Base-by-base conservation (phyloP, 306 rosid genomes). In the Cucurbita maxima region DNA sequence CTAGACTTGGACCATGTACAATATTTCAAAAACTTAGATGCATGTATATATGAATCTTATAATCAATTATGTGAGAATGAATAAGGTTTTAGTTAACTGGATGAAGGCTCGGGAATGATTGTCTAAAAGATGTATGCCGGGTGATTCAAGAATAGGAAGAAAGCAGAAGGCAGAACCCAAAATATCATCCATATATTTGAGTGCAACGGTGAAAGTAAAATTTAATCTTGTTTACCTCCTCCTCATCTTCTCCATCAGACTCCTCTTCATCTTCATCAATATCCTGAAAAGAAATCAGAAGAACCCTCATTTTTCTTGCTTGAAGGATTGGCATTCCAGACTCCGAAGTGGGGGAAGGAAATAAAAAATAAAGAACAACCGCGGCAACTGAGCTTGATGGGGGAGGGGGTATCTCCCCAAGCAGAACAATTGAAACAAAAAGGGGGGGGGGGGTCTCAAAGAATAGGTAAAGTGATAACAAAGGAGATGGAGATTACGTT, bases 221-320 rank as follows among this genome's bases (percentile, higher is more conserved):
- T 10, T 37, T 51, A 15, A 40, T 62, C 11, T 19, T 44, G 5
- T 11, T 59, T 80, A 83, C 92, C 87, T 78, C 82, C 15, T 80
- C 86, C 15, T 80, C 86, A 15, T 76, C 88, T 55, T 84, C 87
- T 13, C 79, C 82, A 59, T 85, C 88, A 71, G 84, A 74, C 14
- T 78, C 86, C 79, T 85, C 92, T 77, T 87, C 92, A 69, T 85
- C 92, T 77, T 85, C 92, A 75, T 85, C 84, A 10, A 82, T 84
- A 71, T 85, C 92, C 92, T 85, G 87, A 45, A 61, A 73, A 70
- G 71, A 60, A 68, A 34, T 25, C 51, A 57, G 11, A 70, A 61
- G 9, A 22, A 10, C 45, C 63, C 30, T 61, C 22, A 69, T 25
- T 25, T 15, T 25, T 48, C 43, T 30, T 30, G 14, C 58, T 69